A percentile compares a stretch with the other conserved stretches of the same genome.
These are phyloP conservation scores for Nakazawaea molendinolei DNA, from an alignment of 805 yeast species.

Conservation along the genomic window DNA sequence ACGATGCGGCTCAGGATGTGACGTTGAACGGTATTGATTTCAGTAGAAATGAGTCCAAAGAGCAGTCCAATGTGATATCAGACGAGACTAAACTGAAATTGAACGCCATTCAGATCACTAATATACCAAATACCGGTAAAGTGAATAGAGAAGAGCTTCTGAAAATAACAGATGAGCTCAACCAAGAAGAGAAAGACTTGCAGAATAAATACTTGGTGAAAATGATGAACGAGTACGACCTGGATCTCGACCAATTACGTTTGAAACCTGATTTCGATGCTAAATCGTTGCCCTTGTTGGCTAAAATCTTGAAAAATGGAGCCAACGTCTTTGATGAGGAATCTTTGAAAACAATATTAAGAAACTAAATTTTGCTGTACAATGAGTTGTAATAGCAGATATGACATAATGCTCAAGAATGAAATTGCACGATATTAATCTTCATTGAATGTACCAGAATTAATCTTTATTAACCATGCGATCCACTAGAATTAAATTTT, in stretches of 20 bases:
- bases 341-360: constrained; percentile 23
- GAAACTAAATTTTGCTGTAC: too few species aligned
- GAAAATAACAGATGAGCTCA: constrained; percentile 20
- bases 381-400: too few species aligned
- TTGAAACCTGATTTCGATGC: constrained; percentile 55
- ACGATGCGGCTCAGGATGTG: constrained; percentile 16
- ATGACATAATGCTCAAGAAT: too few species aligned
- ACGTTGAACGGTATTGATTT: constrained; percentile 21
- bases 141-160: constrained; percentile 5
- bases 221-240: constrained; percentile 53
- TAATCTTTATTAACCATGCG: too few species aligned
- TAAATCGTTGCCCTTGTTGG: constrained; percentile 49
- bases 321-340: constrained; percentile 54
- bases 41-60: constrained; percentile 16
- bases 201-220: constrained; percentile 45
- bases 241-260: constrained; percentile 54
- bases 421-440: too few species aligned
- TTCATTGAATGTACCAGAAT: too few species aligned
- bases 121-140: constrained; percentile 5
- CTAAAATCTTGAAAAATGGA: constrained; percentile 52
- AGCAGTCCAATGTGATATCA: constrained; percentile 12
- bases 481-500: too few species aligned
- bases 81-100: constrained; percentile 15
- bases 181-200: constrained; percentile 26
- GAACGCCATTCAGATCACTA: constrained; percentile 14